Base-by-base conservation (phyloP, 441 rosid species). In the Theobroma grandiflorum region DNA sequence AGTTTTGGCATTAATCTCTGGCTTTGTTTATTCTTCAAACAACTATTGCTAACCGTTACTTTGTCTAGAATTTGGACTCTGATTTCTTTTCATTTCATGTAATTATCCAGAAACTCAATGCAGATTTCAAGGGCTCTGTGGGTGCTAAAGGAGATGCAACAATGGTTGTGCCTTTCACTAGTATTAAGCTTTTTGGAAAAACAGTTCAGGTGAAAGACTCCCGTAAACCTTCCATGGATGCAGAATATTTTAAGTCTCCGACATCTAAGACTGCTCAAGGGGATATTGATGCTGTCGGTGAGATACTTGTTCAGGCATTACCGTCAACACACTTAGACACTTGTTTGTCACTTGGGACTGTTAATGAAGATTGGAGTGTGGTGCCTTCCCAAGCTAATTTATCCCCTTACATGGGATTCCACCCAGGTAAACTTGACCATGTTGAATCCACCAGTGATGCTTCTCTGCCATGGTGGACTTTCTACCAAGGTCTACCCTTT, bases 151-250 rank as follows among this genome's bases (percentile, higher is more conserved):
- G 69, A 59, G 78, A 61, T 53, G 81, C 77, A 18, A 43, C 37
- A 11, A 4, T 1, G 12, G 85, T 40, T 72, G 72, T 78, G 38
- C 68, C 91, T 20, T 70, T 37, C 65, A 65, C 81, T 11, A 85
- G 88, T 74, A 84, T 94, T 86, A 92, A 79, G 78, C 93, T 94
- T 72, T 92, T 94, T 11, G 96, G 98, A 62, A 87, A 78, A 82
- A 82, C 87, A 5, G 89, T 94, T 33, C 66, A 78, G 81, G 88
- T 90, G 12, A 38, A 78, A 8, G 86, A 79, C 72, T 67, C 80
- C 16, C 57, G 63, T 33, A 78, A 83, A 69, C 74, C 79, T 49
- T 76, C 70, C 45, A 38, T 81, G 74, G 74, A 62, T 65, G 67
- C 40, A 1, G 80, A 78, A 69, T 52, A 37, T 74, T 37, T 66